phyloP scores from a whole-genome alignment of 164 flowering plant genomes.

The Stephania japonica region DNA sequence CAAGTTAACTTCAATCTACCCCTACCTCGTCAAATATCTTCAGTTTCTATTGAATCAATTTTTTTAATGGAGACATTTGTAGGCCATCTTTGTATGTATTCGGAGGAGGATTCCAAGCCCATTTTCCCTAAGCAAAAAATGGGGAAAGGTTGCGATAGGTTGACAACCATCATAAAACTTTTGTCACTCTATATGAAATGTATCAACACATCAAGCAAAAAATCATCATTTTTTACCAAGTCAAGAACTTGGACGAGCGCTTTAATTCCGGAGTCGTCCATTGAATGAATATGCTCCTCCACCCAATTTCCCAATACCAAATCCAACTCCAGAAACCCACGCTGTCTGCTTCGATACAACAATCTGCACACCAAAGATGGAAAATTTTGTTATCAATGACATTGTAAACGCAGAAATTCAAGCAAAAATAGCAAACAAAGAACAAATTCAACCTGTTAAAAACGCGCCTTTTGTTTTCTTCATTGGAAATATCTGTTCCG shows the following conservation, averaged over 20 bases:
- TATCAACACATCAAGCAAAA: too few species aligned
- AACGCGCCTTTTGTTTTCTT: conserved; percentile 64
- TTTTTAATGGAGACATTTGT: too few species aligned
- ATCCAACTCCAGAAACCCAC: conserved; percentile 86
- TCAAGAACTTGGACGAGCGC: conserved; percentile 74
- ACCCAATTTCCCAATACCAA: conserved; percentile 88
- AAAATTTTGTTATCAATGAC: background rate
- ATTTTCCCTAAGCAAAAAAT: too few species aligned
- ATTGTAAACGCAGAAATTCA: background rate
- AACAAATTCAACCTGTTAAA: conserved; percentile 48
- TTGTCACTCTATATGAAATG: too few species aligned
- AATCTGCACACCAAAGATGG: conserved; percentile 32
- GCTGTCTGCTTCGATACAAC: conserved; percentile 77
- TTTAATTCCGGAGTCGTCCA: conserved; percentile 67
- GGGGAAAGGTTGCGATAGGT: too few species aligned
- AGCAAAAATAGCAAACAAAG: too few species aligned
- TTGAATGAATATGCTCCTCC: conserved; percentile 55
- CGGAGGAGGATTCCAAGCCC: too few species aligned
- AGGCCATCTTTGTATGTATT: too few species aligned
- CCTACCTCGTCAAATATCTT: too few species aligned
- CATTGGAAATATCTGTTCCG: conserved; percentile 57
- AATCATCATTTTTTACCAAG: conserved; percentile 38
- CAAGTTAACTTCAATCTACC: too few species aligned
- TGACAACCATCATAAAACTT: too few species aligned
- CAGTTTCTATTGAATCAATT: too few species aligned